Evolutionary conservation across 2,329 filamentous ascomycete species (phyloP).

Genomic region (Aspergillus clavatus): DNA sequence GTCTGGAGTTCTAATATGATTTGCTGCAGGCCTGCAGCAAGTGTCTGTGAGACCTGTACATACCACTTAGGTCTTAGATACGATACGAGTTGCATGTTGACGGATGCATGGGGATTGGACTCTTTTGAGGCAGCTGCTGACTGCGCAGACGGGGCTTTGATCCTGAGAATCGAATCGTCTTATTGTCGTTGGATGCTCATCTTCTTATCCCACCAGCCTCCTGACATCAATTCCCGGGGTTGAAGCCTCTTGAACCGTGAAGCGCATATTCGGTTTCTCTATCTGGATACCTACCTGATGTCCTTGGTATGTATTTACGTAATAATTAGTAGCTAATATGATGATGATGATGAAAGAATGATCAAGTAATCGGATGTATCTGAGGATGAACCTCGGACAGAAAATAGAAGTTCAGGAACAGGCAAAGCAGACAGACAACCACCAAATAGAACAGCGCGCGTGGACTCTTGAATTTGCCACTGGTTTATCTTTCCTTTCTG

Average conservation of each 20-base stretch:
- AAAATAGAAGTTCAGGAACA: background rate
- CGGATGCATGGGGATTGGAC: background rate
- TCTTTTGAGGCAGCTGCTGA: background rate
- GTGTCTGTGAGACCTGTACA: background rate
- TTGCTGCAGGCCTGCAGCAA: background rate
- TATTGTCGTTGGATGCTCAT: background rate
- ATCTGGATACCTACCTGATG: too few relatives aligned
- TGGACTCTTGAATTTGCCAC: background rate
- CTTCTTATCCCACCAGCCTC: too few relatives aligned
- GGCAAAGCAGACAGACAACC: background rate
- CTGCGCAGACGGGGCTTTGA: background rate
- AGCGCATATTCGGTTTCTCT: too few relatives aligned
- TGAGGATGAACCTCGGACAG: background rate
- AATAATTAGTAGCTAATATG: conserved; percentile 7
- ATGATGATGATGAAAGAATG: conserved; percentile 4
- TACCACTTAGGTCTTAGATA: too few relatives aligned
- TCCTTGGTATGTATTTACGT: conserved; percentile 5
- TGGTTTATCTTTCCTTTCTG: background rate
- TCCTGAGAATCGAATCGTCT: conserved; percentile 3
- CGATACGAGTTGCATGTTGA: background rate
- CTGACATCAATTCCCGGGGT: too few relatives aligned
- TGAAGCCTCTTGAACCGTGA: too few relatives aligned
- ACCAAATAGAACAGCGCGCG: too few relatives aligned
- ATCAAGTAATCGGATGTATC: background rate
- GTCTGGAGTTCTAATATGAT: background rate